These are phyloP conservation scores for Fusarium metavorans DNA, from an alignment of 2,329 filamentous ascomycete genomes.

Conservation along the genomic window DNA sequence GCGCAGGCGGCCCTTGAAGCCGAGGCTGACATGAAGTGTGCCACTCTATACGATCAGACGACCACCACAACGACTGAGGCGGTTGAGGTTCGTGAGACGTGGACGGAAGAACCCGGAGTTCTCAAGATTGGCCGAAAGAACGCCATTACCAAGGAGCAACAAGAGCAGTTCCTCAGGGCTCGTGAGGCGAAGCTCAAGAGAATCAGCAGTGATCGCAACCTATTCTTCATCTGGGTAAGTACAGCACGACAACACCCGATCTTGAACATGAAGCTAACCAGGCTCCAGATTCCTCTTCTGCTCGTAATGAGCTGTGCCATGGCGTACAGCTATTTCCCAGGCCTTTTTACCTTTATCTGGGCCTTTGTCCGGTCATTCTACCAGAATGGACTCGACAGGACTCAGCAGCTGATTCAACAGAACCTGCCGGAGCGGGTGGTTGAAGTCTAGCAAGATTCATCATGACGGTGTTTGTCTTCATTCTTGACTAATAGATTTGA, in stretches of 20 bases:
- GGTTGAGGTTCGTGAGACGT: slow-evolving; percentile 52
- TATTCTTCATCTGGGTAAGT: slow-evolving; percentile 77
- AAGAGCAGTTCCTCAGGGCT: slow-evolving; percentile 71
- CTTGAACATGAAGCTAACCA: slow-evolving; percentile 30
- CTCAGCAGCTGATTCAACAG: slow-evolving; percentile 45
- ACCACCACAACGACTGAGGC: slow-evolving; percentile 50
- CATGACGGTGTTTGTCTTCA: slow-evolving; percentile 31
- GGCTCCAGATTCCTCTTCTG: slow-evolving; percentile 63
- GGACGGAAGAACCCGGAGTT: slow-evolving; percentile 56
- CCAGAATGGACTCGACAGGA: slow-evolving; percentile 45
- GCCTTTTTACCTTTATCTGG: slow-evolving; percentile 55
- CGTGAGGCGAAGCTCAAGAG: slow-evolving; percentile 73
- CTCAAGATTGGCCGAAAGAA: slow-evolving; percentile 73
- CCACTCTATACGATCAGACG: slow-evolving; percentile 62
- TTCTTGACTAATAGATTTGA: slow-evolving; percentile 25
- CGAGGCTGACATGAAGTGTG: slow-evolving; percentile 69
- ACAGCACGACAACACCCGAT: neutral
- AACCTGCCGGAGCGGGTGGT: slow-evolving; percentile 42
- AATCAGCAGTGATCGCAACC: slow-evolving; percentile 71
- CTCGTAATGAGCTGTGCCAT: slow-evolving; percentile 61
- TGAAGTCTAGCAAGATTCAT: slow-evolving; percentile 42
- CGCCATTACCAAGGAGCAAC: slow-evolving; percentile 73
- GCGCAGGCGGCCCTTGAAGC: slow-evolving; percentile 69
- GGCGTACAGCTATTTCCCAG: slow-evolving; percentile 64
- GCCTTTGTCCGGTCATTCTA: slow-evolving; percentile 49